A percentile compares a stretch with the other conserved stretches of the same genome.
Evolutionary conservation across 2,329 filamentous ascomycete species (phyloP).

Genomic region (Venturia aucupariae): DNA sequence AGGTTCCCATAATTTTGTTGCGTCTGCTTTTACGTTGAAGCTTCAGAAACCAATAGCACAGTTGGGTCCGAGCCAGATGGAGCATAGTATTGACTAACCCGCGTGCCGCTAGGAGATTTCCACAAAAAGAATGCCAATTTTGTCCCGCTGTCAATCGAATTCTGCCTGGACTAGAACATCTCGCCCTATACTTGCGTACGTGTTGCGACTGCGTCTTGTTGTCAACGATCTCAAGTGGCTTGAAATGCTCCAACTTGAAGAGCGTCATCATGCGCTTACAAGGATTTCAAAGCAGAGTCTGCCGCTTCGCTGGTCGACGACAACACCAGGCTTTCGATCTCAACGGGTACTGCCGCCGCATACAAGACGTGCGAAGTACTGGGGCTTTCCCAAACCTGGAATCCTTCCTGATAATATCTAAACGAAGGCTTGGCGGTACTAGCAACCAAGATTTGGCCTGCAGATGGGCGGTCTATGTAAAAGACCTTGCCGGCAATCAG

Average conservation of each 20-base stretch:
- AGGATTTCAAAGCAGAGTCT: background rate
- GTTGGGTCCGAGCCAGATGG: too few species aligned
- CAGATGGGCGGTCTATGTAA: constrained; percentile 9
- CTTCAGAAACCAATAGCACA: too few species aligned
- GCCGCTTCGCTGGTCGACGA: background rate
- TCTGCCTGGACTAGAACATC: background rate
- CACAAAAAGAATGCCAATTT: background rate
- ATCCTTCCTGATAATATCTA: constrained; percentile 1
- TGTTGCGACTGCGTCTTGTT: constrained; percentile 3
- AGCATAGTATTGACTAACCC: too few species aligned
- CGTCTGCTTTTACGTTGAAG: too few species aligned
- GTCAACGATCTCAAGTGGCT: background rate
- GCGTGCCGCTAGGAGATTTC: background rate
- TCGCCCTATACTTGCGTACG: background rate
- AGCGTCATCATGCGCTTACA: constrained; percentile 8
- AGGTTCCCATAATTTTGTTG: too few species aligned
- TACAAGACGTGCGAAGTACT: background rate
- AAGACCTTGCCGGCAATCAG: constrained; percentile 6
- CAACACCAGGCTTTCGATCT: background rate
- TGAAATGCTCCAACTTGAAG: background rate
- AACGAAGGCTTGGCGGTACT: background rate
- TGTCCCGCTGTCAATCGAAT: constrained; percentile 9
- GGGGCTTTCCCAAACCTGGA: background rate
- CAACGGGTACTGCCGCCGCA: background rate
- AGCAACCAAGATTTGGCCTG: background rate